Base-by-base conservation (phyloP, 257 asterid genomes). In the Eucommia ulmoides region DNA sequence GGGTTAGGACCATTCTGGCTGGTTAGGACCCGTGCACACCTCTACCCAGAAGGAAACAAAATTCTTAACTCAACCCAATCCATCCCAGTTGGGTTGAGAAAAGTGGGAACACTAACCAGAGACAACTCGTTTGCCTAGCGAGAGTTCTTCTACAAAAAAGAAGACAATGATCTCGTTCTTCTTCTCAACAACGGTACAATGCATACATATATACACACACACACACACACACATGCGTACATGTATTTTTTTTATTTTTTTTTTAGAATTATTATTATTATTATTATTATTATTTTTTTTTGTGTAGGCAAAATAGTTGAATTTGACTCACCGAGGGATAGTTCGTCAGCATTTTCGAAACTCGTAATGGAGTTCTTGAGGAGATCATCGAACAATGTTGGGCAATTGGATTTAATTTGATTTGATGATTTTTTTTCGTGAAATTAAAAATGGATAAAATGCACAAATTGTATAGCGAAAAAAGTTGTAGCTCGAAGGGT, bases 101-200 rank as follows among this genome's bases (percentile, higher is more conserved):
- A 52, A 86, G 80, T 49, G 72, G 94, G 96, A 86, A 93, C 19
- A 53, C 83, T 38, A 87, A 93, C 47, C 94, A 83, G 63, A 67
- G 93, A 74, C 96, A 86, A 48, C 85, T 83, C 0, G 70, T 86
- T n/a, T 83, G 96, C 58, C 63, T 83, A 25, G 88, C 93, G 0
- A 59, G 93, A 50, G 93, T 75, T 20, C 50, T 86, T 29, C 53
- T 86, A 51, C 84, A 80, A 48, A 72, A 70, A 69, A 72, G 88
- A 57, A 63, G 86, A 86, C 67, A 86, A 75, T 50, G 96, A 82
- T 57, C 74, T 86, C 0, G 82, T 86, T 64, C 55, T 86, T 26
- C 88, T 86, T 66, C 86, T 82, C 14, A 84, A 81, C 11, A 82
- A 82, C 73, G 96, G 96, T 80, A 74, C 57, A 42, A 10, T 42